Base-by-base conservation (phyloP, 257 asterid species). In the Capsicum baccatum region DNA sequence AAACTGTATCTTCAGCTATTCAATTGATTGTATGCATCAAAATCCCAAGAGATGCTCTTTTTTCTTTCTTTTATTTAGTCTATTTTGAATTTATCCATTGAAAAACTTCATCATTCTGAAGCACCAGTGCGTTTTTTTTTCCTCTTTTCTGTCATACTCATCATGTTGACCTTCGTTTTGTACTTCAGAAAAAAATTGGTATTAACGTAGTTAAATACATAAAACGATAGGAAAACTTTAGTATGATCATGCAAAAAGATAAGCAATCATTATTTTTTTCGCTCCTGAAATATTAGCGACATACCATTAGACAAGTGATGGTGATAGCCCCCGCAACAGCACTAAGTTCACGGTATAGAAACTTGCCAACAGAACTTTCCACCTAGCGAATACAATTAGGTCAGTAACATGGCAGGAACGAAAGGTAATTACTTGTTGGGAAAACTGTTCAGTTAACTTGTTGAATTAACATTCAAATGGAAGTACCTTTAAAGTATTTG, bases 291-390 rank as follows among this genome's bases (percentile, higher is more conserved):
- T 85, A 84, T 83, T 19, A 81, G 87, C 70, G 85, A 85, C 97
- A 64, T 66, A 96, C 98, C 98, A 97, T 93, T 86, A 97, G 95
- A 89, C 97, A 94, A 50, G 96, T 94, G 90, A 95, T 97, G 73
- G 99, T 97, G 84, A 95, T 86, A 84, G 99, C 97, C 87, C 99
- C 99, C 82, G 98, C 94, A 79, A 94, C 90, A 71, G 98, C 99
- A 89, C 93, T 89, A 85, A 97, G 95, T 90, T 97, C 99, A 74
- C 98, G 97, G 88, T 85, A 94, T 79, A 95, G 59, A 79, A 91
- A 90, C 88, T 88, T 88, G 54, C 92, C 88, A n/a, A 92, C 81
- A 89, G 94, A 90, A 79, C 95, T 88, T 84, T 92, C 92, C 86
- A 91, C 97, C 98, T 94, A 87, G 50, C 14, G 16, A 33, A 50